Percentiles rank a stretch among this genome's conserved stretches.
Conservation (phyloP, 1,284 basidiomycete species). For the Xerocomus minutiporus region DNA sequence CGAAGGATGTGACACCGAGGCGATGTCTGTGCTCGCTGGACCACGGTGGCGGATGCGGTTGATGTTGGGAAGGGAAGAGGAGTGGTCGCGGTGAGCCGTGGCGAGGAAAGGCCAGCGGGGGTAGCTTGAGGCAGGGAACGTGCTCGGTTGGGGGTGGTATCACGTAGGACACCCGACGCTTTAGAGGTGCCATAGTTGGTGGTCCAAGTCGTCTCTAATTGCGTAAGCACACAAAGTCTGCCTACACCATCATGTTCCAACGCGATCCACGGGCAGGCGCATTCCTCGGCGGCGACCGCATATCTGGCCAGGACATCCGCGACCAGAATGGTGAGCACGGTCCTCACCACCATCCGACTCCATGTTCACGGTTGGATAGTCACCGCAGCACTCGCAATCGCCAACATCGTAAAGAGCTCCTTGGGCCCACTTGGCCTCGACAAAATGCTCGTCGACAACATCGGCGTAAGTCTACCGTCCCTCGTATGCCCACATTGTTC, state of each 20-base stretch:
- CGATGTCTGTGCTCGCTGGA: constrained; percentile 72
- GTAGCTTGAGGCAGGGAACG: constrained; percentile 68
- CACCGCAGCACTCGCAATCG: constrained; percentile 92
- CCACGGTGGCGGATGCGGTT: constrained; percentile 10
- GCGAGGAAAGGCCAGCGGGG: constrained; percentile 55
- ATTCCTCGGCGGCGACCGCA: constrained; percentile 91
- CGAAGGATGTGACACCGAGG: constrained; percentile 82
- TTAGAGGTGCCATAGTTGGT: constrained; percentile 34
- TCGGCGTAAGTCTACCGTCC: constrained; percentile 63
- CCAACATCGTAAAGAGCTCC: constrained; percentile 97
- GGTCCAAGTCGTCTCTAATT: constrained; percentile 9
- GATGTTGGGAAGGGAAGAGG: constrained; percentile 44
- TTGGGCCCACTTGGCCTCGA: constrained; percentile 93
- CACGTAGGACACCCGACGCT: constrained; percentile 78
- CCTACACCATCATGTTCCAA: constrained; percentile 59
- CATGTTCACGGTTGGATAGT: constrained; percentile 46
- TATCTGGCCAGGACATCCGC: constrained; percentile 92
- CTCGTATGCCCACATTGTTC: constrained; percentile 1
- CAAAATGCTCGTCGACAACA: constrained; percentile 99
- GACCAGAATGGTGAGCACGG: constrained; percentile 83
- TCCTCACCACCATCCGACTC: constrained; percentile 17
- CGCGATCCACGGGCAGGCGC: constrained; percentile 82
- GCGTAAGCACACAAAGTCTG: constrained; percentile 25
- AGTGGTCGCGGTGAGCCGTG: constrained; percentile 66
- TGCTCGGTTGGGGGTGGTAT: constrained; percentile 67